Conservation (phyloP, 495 filamentous ascomycete species). For the Durotheca rogersii region DNA sequence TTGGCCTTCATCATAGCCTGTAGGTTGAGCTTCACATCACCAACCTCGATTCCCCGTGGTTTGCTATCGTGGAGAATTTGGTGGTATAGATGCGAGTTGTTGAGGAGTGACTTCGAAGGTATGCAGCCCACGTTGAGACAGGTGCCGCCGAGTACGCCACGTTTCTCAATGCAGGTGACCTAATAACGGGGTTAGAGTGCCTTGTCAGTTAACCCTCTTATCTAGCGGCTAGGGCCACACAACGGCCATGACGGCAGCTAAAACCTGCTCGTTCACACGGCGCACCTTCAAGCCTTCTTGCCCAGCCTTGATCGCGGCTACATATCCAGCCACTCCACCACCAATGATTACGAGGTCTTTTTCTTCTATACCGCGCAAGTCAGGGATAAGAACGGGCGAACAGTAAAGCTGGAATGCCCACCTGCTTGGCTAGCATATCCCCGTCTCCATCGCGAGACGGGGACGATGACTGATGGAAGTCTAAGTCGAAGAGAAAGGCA, state of each 20-base stretch:
- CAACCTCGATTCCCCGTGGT: slow-evolving; percentile 89
- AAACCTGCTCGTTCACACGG: no score
- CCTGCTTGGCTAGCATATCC: slow-evolving; percentile 81
- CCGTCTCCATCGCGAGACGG: slow-evolving; percentile 61
- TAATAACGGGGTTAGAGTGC: slow-evolving; percentile 40
- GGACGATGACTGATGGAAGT: slow-evolving; percentile 59
- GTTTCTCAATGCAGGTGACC: slow-evolving; percentile 98
- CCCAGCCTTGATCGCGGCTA: slow-evolving; percentile 97
- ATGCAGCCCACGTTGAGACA: slow-evolving; percentile 99
- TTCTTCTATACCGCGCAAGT: slow-evolving; percentile 60
- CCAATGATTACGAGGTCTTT: slow-evolving; percentile 94
- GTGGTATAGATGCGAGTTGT: slow-evolving; percentile 99
- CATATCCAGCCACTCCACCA: slow-evolving; percentile 97
- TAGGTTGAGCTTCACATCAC: slow-evolving; percentile 94
- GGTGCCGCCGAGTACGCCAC: slow-evolving; percentile 89
- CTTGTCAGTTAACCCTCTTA: slow-evolving; percentile 18
- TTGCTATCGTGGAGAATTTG: slow-evolving; percentile 96
- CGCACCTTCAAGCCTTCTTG: slow-evolving; percentile 95
- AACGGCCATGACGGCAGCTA: background rate
- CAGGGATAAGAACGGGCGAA: slow-evolving; percentile 14
- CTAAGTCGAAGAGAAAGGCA: slow-evolving; percentile 32
- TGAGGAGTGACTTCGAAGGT: slow-evolving; percentile 97
- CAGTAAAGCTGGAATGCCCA: slow-evolving; percentile 43
- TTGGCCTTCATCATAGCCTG: slow-evolving; percentile 97
- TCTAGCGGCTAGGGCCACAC: background rate